phyloP scores from a whole-genome alignment of 2,329 filamentous ascomycete species.

The Fusarium oligoseptatum region DNA sequence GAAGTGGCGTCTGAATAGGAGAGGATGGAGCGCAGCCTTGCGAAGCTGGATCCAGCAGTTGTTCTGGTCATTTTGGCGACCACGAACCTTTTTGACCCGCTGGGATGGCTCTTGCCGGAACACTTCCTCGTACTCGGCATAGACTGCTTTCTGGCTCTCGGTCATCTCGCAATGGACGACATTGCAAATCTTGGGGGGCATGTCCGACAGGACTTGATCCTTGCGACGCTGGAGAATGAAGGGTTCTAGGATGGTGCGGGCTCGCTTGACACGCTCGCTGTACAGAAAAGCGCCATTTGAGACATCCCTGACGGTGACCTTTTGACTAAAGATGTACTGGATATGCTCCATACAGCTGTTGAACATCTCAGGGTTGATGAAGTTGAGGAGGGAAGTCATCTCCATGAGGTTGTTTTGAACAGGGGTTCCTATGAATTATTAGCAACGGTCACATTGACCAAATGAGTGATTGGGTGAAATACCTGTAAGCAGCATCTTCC shows the following conservation, averaged over 20 bases:
- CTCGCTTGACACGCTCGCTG: constrained; percentile 85
- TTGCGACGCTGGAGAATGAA: constrained; percentile 97
- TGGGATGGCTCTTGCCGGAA: constrained; percentile 73
- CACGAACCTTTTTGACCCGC: constrained; percentile 62
- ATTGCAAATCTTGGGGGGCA: constrained; percentile 83
- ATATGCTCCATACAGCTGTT: constrained; percentile 81
- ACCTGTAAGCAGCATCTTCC: constrained; percentile 80
- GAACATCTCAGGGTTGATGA: constrained; percentile 91
- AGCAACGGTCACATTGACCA: constrained; percentile 17
- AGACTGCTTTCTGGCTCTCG: constrained; percentile 77
- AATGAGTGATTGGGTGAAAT: background rate
- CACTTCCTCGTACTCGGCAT: constrained; percentile 73
- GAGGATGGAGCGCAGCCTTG: constrained; percentile 91
- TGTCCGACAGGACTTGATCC: constrained; percentile 85
- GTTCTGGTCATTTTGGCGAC: constrained; percentile 67
- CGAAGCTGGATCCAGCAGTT: constrained; percentile 91
- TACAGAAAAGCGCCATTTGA: constrained; percentile 88
- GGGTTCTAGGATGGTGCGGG: constrained; percentile 91
- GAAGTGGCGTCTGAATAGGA: constrained; percentile 88
- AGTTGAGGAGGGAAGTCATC: constrained; percentile 89
- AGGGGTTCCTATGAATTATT: constrained; percentile 79
- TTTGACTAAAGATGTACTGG: constrained; percentile 91
- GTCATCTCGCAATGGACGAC: constrained; percentile 88
- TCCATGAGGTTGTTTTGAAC: constrained; percentile 96
- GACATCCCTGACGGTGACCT: constrained; percentile 84